Evolutionary conservation across 163 green algal genomes (phyloP).

Genomic region (Chloromonas sp.): DNA sequence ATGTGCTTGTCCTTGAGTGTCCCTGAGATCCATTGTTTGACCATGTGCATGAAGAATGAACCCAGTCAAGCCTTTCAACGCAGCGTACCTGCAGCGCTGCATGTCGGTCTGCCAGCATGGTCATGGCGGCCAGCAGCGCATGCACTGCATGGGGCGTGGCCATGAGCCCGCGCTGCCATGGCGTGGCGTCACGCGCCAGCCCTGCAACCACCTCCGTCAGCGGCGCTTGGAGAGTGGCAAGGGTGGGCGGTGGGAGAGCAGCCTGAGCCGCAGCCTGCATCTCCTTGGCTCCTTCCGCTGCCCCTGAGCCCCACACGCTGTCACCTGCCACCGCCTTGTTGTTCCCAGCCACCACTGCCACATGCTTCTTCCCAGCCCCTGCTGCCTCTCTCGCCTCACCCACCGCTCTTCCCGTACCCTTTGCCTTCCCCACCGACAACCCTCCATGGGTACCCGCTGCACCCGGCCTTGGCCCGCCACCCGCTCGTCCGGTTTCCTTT

Average conservation of each 20-base stretch:
- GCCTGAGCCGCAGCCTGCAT: neutral
- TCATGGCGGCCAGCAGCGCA: neutral
- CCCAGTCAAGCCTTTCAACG: neutral
- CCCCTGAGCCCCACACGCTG: neutral
- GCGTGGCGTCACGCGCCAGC: too few species aligned
- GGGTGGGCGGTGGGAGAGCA: neutral
- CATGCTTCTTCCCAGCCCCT: neutral
- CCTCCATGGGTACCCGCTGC: too few species aligned
- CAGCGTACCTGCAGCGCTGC: neutral
- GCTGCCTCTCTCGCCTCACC: neutral
- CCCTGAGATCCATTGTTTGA: too few species aligned
- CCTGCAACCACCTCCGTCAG: neutral
- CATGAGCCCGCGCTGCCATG: too few species aligned
- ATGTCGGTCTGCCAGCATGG: neutral
- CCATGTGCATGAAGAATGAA: too few species aligned
- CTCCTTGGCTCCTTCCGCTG: neutral
- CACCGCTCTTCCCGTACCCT: too few species aligned
- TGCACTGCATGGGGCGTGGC: neutral
- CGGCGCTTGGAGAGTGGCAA: neutral
- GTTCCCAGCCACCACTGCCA: neutral
- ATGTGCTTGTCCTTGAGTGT: too few species aligned
- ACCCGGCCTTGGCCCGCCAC: too few species aligned
- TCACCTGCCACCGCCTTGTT: too few species aligned
- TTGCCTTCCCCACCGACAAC: too few species aligned
- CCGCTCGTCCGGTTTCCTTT: too few species aligned